Percentiles rank a stretch among this genome's conserved stretches.
Conservation (phyloP, 1,284 basidiomycete genomes). For the Phellopilus nigrolimitatus region DNA sequence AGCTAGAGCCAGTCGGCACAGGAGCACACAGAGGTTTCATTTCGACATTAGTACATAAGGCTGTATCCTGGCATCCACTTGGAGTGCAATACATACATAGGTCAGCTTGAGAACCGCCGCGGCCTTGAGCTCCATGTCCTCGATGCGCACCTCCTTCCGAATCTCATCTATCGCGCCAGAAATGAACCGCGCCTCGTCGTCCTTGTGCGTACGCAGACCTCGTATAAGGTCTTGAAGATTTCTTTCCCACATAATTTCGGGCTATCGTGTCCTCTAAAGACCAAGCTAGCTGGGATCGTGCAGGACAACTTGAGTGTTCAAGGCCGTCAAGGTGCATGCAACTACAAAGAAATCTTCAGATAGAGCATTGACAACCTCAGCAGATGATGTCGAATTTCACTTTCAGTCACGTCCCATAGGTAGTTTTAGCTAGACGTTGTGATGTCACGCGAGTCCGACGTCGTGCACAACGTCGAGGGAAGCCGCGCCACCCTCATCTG, state of each 20-base stretch:
- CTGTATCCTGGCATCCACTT: not conserved
- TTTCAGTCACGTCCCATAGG: too few species aligned
- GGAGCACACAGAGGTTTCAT: not conserved
- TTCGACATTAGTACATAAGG: not conserved
- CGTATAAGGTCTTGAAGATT: constrained; percentile 90
- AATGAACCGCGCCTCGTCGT: constrained; percentile 79
- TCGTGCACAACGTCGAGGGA: too few species aligned
- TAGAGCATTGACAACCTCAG: too few species aligned
- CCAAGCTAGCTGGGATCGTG: too few species aligned
- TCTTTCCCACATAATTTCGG: constrained; percentile 90
- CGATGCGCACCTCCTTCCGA: constrained; percentile 82
- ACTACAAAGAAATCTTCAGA: too few species aligned
- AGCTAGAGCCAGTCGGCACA: constrained; percentile 44
- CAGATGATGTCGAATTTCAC: too few species aligned
- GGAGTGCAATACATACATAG: constrained; percentile 63
- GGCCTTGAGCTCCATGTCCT: constrained; percentile 97
- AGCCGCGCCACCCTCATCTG: too few species aligned
- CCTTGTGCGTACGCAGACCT: constrained; percentile 82
- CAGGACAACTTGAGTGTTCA: too few species aligned
- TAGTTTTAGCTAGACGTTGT: too few species aligned
- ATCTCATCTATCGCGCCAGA: constrained; percentile 84
- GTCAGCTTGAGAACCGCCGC: constrained; percentile 94
- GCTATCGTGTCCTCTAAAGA: too few species aligned
- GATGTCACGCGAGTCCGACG: too few species aligned
- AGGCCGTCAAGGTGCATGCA: too few species aligned